phyloP scores from a whole-genome alignment of 805 yeast genomes.

The Nakazawaea pomicola region DNA sequence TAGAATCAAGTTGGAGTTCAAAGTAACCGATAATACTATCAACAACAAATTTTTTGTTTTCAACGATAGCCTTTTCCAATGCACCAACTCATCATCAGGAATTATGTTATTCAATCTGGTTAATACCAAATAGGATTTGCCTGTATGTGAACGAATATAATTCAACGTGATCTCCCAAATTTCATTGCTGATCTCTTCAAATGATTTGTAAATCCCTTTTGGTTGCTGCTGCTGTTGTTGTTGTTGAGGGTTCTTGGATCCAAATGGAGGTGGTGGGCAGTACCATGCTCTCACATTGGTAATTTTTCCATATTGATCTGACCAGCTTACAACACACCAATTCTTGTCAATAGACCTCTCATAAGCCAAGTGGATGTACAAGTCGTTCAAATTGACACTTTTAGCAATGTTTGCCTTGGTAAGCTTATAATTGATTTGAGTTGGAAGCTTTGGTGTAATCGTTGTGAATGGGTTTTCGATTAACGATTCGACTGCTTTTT shows the following conservation, averaged over 20 bases:
- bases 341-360: constrained; percentile 74
- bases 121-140: constrained; percentile 58
- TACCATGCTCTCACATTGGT: constrained; percentile 65
- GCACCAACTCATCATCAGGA: constrained; percentile 77
- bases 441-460: constrained; percentile 37
- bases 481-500: constrained; percentile 6
- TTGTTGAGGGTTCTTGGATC: constrained; percentile 4
- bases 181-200: constrained; percentile 58
- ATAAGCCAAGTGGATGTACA: constrained; percentile 80
- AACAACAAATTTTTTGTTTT: constrained; percentile 50
- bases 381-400: constrained; percentile 54
- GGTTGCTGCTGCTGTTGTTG: no score
- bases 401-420: constrained; percentile 31
- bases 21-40: constrained; percentile 65
- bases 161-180: constrained; percentile 57
- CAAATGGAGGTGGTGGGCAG: constrained; percentile 15
- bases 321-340: constrained; percentile 88
- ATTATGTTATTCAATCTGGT: constrained; percentile 69
- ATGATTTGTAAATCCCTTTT: constrained; percentile 18
- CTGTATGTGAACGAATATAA: constrained; percentile 37
- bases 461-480: constrained; percentile 30
- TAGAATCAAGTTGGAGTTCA: constrained; percentile 43
- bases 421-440: constrained; percentile 37
- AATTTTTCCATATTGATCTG: constrained; percentile 73
- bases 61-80: constrained; percentile 71